Percentiles rank a stretch among this genome's conserved stretches.
Conservation (phyloP, 257 asterid species). For the Fraxinus excelsior region DNA sequence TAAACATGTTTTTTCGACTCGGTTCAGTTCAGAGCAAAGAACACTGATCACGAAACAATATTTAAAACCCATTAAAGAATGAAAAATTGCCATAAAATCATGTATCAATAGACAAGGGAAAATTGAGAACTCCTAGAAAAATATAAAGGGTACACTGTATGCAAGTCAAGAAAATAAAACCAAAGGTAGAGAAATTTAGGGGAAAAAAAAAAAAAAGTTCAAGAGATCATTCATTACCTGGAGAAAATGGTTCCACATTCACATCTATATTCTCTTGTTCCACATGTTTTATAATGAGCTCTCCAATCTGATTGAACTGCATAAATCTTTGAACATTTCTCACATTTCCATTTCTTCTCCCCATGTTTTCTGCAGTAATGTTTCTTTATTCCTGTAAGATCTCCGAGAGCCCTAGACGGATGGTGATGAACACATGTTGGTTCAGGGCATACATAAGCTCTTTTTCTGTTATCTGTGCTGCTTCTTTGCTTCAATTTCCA, state of each 20-base stretch:
- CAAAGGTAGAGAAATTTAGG: not conserved
- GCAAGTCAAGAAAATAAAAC: not conserved
- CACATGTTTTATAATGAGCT: slow-evolving; percentile 81
- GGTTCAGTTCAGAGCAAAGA: no score
- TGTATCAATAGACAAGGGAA: not conserved
- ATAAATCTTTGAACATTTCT: slow-evolving; percentile 72
- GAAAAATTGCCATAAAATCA: no score
- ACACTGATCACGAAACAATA: no score
- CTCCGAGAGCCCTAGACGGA: slow-evolving; percentile 82
- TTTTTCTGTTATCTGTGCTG: slow-evolving; percentile 58
- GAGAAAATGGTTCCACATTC: slow-evolving; percentile 90
- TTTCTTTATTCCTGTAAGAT: slow-evolving; percentile 84
- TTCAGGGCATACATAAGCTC: slow-evolving; percentile 81
- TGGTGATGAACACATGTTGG: slow-evolving; percentile 74
- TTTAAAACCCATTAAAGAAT: no score
- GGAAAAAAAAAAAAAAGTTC: not conserved
- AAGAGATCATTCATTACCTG: slow-evolving; percentile 44
- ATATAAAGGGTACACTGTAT: not conserved
- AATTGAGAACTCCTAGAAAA: not conserved
- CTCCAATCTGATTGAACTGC: slow-evolving; percentile 94
- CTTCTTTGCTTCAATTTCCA: slow-evolving; percentile 84
- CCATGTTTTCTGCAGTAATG: slow-evolving; percentile 88
- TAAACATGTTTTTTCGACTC: no score
- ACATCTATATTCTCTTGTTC: slow-evolving; percentile 78
- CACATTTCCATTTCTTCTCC: slow-evolving; percentile 90